Evolutionary conservation across 768 basidiomycete species (phyloP).

Genomic region (Filobasidium wieringae): DNA sequence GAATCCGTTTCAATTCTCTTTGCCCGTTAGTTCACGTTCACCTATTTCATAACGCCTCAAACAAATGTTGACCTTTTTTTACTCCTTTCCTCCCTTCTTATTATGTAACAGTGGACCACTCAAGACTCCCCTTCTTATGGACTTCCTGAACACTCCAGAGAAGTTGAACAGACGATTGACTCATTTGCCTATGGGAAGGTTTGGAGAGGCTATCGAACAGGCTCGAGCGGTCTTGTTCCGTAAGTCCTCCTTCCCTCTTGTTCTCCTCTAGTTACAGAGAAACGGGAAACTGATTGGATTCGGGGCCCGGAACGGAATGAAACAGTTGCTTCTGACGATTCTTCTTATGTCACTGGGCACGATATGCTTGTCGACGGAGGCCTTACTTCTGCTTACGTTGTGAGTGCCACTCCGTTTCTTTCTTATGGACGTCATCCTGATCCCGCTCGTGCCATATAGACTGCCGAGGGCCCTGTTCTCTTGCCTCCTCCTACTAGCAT

Average conservation of each 20-base stretch:
- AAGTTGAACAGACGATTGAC: slow-evolving; percentile 82
- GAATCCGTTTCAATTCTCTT: slow-evolving; percentile 87
- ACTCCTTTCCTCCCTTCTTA: slow-evolving; percentile 11
- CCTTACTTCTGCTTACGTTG: slow-evolving; percentile 77
- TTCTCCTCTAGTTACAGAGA: too few relatives aligned
- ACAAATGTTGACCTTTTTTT: not conserved
- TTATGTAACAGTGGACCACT: slow-evolving; percentile 85
- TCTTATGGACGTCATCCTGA: not conserved
- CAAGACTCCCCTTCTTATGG: slow-evolving; percentile 93
- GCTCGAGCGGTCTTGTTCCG: slow-evolving; percentile 87
- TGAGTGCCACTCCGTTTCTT: slow-evolving; percentile 20
- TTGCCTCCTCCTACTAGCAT: slow-evolving; percentile 51
- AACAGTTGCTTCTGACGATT: slow-evolving; percentile 81
- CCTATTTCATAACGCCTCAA: not conserved
- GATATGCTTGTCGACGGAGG: slow-evolving; percentile 97
- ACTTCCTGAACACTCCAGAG: slow-evolving; percentile 92
- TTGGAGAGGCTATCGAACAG: slow-evolving; percentile 91
- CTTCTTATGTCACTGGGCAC: slow-evolving; percentile 88
- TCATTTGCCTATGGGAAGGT: slow-evolving; percentile 82
- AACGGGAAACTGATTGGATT: too few relatives aligned
- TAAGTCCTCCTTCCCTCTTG: slow-evolving; percentile 45
- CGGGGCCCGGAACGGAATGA: not conserved
- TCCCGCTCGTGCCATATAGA: slow-evolving; percentile 34
- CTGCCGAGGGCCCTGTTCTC: slow-evolving; percentile 63
- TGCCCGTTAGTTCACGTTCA: slow-evolving; percentile 65